A percentile compares a stretch with the other conserved stretches of the same genome.
Conservation (phyloP, 1,284 basidiomycete species). For the Blastosporella zonata region DNA sequence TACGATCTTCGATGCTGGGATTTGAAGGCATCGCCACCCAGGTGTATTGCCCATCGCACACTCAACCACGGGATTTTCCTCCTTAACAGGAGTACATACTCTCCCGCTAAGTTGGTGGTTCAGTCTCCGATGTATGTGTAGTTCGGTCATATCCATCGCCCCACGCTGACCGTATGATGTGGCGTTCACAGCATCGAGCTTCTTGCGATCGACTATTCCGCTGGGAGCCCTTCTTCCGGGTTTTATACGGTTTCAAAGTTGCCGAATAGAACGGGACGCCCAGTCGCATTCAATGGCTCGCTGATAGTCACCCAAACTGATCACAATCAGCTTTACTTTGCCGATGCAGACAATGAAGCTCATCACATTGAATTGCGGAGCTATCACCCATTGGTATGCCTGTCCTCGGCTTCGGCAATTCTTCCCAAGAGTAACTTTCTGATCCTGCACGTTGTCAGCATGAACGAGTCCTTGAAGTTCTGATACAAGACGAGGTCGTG, state of each 20-base stretch:
- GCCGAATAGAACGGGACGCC: slow-evolving; percentile 27
- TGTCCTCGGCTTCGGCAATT: background rate
- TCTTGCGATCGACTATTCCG: slow-evolving; percentile 32
- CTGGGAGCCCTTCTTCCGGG: slow-evolving; percentile 30
- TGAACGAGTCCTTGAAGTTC: slow-evolving; percentile 35
- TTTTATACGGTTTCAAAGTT: slow-evolving; percentile 34
- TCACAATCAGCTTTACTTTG: slow-evolving; percentile 29
- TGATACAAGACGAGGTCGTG: slow-evolving; percentile 38
- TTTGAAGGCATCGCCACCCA: slow-evolving; percentile 26
- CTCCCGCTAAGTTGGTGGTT: slow-evolving; percentile 35
- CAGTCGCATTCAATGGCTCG: slow-evolving; percentile 35
- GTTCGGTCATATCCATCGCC: slow-evolving; percentile 1
- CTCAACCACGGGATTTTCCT: slow-evolving; percentile 35
- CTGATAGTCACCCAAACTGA: slow-evolving; percentile 34
- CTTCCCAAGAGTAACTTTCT: background rate
- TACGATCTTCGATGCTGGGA: slow-evolving; percentile 57
- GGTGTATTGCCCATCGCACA: slow-evolving; percentile 36
- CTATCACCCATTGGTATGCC: slow-evolving; percentile 14
- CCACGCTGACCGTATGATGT: slow-evolving; percentile 8
- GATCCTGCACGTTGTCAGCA: slow-evolving; percentile 21
- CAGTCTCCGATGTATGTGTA: slow-evolving; percentile 39
- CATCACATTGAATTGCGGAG: slow-evolving; percentile 30
- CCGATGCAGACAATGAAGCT: slow-evolving; percentile 26
- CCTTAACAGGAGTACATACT: slow-evolving; percentile 35
- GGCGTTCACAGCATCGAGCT: slow-evolving; percentile 32